Evolutionary conservation across 2,329 filamentous ascomycete species (phyloP).

Genomic region (Fusarium nodosum): DNA sequence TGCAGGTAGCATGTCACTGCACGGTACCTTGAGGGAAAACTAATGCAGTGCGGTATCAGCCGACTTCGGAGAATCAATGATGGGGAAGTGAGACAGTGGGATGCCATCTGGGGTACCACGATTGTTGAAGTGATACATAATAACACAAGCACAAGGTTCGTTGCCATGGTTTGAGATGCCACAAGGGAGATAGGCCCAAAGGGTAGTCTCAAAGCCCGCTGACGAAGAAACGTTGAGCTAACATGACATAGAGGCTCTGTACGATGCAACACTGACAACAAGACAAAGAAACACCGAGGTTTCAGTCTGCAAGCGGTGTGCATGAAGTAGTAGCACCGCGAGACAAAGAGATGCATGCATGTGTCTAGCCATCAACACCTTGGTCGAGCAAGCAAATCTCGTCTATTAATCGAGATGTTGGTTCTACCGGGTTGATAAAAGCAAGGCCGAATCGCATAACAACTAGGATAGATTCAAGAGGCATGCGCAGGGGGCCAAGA

Average conservation of each 20-base stretch:
- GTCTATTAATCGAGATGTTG: neutral
- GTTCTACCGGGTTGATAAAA: constrained; percentile 23
- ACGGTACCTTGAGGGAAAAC: neutral
- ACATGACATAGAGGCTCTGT: constrained; percentile 1
- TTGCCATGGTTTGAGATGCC: constrained; percentile 26
- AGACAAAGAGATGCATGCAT: constrained; percentile 24
- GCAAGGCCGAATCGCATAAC: constrained; percentile 34
- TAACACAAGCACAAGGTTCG: constrained; percentile 20
- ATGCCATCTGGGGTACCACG: constrained; percentile 25
- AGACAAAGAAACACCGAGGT: constrained; percentile 25
- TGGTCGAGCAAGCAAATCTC: neutral
- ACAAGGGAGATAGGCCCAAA: neutral
- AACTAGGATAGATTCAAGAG: constrained; percentile 9
- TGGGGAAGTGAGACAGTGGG: constrained; percentile 34
- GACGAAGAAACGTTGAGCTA: constrained; percentile 14
- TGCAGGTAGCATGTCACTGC: neutral
- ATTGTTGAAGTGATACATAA: constrained; percentile 21
- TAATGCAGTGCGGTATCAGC: constrained; percentile 8
- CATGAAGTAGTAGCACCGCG: constrained; percentile 3
- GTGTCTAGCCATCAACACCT: constrained; percentile 4
- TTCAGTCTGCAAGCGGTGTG: constrained; percentile 37
- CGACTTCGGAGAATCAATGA: constrained; percentile 29
- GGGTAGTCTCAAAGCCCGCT: neutral
- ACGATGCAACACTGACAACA: constrained; percentile 18
- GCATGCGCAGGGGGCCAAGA: neutral